phyloP scores from a whole-genome alignment of 257 asterid genomes.

The Jacaranda mimosifolia region DNA sequence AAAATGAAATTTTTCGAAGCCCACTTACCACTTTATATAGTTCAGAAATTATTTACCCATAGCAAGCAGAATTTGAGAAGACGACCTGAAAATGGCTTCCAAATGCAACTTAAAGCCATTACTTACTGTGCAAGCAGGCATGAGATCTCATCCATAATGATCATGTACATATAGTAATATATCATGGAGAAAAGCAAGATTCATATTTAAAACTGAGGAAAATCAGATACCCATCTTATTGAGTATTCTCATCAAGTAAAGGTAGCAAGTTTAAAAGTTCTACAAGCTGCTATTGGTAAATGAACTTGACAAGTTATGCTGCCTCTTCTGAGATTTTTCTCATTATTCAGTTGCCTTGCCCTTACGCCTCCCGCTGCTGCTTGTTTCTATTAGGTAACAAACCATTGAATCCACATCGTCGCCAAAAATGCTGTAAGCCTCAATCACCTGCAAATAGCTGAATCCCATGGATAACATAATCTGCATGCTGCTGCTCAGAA shows the following conservation, averaged over 20 bases:
- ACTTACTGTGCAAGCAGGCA: background rate
- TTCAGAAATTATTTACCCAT: no score
- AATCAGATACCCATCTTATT: constrained; percentile 28
- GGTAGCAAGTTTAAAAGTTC: constrained; percentile 25
- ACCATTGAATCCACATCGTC: constrained; percentile 97
- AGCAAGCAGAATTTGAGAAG: no score
- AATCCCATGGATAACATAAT: constrained; percentile 93
- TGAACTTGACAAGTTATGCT: background rate
- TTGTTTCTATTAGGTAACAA: constrained; percentile 79
- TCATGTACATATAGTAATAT: background rate
- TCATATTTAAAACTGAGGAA: background rate
- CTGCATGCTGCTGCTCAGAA: constrained; percentile 78
- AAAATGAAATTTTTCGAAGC: no score
- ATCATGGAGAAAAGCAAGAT: background rate
- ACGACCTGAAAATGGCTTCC: no score
- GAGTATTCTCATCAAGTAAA: constrained; percentile 20
- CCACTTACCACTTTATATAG: no score
- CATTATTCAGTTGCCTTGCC: constrained; percentile 94
- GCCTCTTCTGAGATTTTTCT: background rate
- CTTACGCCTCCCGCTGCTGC: constrained; percentile 80
- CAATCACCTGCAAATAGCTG: constrained; percentile 88
- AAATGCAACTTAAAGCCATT: no score
- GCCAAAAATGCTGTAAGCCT: constrained; percentile 93
- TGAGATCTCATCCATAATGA: background rate
- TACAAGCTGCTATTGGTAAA: constrained; percentile 34